phyloP scores from a whole-genome alignment of 2,329 filamentous ascomycete genomes.

The Reticulascus tulasneorum region DNA sequence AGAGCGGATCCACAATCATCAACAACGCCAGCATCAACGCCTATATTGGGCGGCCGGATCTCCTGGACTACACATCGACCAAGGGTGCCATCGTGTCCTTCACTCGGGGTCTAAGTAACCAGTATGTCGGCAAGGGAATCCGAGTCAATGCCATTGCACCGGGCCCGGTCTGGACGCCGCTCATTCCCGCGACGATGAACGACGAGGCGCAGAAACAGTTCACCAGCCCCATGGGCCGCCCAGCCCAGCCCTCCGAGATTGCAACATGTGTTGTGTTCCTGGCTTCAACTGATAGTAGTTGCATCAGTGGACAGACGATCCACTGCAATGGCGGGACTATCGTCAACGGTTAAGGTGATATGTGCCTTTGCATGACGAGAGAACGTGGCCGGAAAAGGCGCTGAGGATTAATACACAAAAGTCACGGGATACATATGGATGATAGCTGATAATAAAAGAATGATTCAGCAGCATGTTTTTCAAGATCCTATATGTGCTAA shows the following conservation, averaged over 20 bases:
- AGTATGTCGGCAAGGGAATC: conserved; percentile 68
- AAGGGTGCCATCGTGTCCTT: conserved; percentile 78
- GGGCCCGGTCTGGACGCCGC: conserved; percentile 74
- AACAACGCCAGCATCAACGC: conserved; percentile 83
- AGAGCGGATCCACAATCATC: conserved; percentile 71
- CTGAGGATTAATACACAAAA: no score
- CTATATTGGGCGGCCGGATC: conserved; percentile 74
- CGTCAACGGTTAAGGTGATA: conserved; percentile 40
- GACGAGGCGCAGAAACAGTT: conserved; percentile 69
- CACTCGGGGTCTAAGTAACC: conserved; percentile 72
- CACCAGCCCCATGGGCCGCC: conserved; percentile 69
- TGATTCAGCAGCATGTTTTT: neutral
- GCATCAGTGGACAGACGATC: conserved; percentile 66
- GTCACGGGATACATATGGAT: no score
- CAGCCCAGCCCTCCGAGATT: conserved; percentile 76
- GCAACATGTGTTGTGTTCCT: conserved; percentile 80
- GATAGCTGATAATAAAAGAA: no score
- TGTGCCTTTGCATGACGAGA: neutral
- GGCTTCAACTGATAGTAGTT: conserved; percentile 68
- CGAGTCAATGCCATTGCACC: conserved; percentile 74
- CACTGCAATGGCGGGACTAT: conserved; percentile 49
- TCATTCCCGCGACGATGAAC: conserved; percentile 71
- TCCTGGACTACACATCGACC: conserved; percentile 78
- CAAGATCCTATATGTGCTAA: neutral
- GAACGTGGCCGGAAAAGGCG: no score